Base-by-base conservation (phyloP, 495 filamentous ascomycete species). In the Neurospora sp. region DNA sequence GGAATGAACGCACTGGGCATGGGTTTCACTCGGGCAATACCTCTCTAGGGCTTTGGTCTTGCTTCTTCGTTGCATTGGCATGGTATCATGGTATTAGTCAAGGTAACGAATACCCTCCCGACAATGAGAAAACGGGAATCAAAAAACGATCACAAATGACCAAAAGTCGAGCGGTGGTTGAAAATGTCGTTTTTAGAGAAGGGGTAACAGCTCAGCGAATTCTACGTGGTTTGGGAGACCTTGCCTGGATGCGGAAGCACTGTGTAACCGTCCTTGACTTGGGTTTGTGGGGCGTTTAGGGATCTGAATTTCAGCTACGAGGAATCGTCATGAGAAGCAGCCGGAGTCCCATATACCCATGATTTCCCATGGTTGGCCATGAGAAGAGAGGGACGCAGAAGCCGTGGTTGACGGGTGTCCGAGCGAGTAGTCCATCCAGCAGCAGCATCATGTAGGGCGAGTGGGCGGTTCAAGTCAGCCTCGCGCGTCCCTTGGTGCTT, bases 31-130 rank as follows among this genome's bases (percentile, higher is more conserved):
- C 79, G 79, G 82, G 80, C 83, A 85, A 84, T 84, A 85, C 84
- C 81, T 86, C 83, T 86, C 79, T 80, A 77, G 82, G 80, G 78
- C 74, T 75, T 77, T 76, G 81, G 81, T 79, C 77, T 81, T 82
- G 79, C 79, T 82, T 86, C 83, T 75, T 82, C 81, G 86, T 84
- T 87, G 84, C 85, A 86, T 87, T 83, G 85, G 85, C 85, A 84
- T 84, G 84, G 85, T 83, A 84, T 81, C 74, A 84, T 81, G 79
- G 81, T 76, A 79, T 81, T 82, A 81, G 79, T 82, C 81, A 81
- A 82, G 82, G 81, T 82, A 84, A 85, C 82, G 79, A 80, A 74
- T 75, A 79, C 75, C 76, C 78, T 80, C 75, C 68, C 71, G 75
- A 77, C 68, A 74, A 73, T 72, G 77, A 78, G 73, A 75, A 76